A percentile compares a stretch with the other conserved stretches of the same genome.
phyloP scores from a whole-genome alignment of 208 protist species.

The Crithidia thermophila region DNA sequence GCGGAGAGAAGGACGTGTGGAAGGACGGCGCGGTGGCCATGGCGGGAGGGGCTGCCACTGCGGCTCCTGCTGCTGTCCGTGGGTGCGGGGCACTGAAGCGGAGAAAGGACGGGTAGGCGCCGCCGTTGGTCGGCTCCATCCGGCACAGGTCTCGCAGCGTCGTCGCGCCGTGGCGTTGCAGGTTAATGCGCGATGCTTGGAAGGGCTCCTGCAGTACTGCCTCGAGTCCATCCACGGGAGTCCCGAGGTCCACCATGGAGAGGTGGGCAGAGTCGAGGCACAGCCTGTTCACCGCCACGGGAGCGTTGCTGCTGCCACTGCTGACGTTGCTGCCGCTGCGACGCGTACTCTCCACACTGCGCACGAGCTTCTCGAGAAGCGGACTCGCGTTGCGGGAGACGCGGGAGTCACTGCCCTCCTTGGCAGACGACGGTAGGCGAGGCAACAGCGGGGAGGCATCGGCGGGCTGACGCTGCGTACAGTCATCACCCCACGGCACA shows the following conservation, averaged over 20 bases:
- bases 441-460: too few species aligned
- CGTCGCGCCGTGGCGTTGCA: conserved; percentile 1
- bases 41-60: neutral
- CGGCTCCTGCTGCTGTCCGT: neutral
- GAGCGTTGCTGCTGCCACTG: conserved; percentile 2
- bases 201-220: conserved; percentile 35
- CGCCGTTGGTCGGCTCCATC: neutral
- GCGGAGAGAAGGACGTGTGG: too few species aligned
- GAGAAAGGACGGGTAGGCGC: conserved; percentile 17
- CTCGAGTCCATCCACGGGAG: neutral
- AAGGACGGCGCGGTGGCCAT: neutral
- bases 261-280: conserved; percentile 26
- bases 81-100: conserved; percentile 20
- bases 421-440: too few species aligned
- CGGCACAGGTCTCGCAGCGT: conserved; percentile 13
- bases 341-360: too few species aligned
- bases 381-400: too few species aligned
- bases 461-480: too few species aligned
- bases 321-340: too few species aligned
- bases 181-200: neutral
- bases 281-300: conserved; percentile 7
- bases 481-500: too few species aligned
- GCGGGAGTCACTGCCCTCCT: too few species aligned
- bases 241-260: neutral
- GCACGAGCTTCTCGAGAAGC: neutral